phyloP scores from a whole-genome alignment of 768 basidiomycete species.

The Tulasnella sp. region DNA sequence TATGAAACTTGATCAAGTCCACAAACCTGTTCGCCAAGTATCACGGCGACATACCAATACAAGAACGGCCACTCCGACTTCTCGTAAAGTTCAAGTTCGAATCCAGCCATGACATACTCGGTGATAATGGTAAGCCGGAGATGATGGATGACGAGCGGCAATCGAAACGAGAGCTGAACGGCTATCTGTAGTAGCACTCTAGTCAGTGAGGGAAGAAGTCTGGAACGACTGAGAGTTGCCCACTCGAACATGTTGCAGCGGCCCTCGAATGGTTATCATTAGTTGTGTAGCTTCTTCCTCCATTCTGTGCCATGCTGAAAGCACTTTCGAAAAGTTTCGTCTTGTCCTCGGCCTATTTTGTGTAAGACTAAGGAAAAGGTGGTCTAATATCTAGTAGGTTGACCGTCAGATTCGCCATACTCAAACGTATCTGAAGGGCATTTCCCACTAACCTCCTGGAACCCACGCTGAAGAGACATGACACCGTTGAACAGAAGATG shows the following conservation, averaged over 20 bases:
- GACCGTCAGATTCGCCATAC: not conserved
- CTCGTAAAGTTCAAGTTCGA: constrained; percentile 63
- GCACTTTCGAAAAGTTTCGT: constrained; percentile 7
- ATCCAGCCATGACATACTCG: constrained; percentile 63
- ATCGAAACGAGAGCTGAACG: constrained; percentile 27
- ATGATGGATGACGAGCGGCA: constrained; percentile 40
- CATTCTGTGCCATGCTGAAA: constrained; percentile 7
- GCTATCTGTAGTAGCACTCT: not conserved
- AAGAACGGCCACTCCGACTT: constrained; percentile 57
- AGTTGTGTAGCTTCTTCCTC: constrained; percentile 1
- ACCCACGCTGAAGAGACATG: not conserved
- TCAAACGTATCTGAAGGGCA: too few relatives aligned
- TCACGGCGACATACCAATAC: constrained; percentile 48
- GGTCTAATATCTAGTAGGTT: not conserved
- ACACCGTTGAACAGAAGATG: not conserved
- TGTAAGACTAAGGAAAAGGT: not conserved
- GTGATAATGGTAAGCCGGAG: constrained; percentile 50
- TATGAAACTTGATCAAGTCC: not conserved
- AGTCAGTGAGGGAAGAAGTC: not conserved
- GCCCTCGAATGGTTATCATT: not conserved
- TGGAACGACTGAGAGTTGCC: not conserved
- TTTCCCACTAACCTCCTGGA: constrained; percentile 8
- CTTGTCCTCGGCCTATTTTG: constrained; percentile 5
- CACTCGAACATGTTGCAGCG: not conserved
- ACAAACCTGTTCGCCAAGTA: not conserved